Conservation (phyloP, 2,329 filamentous ascomycete species). For the Pseudonectria buxi region DNA sequence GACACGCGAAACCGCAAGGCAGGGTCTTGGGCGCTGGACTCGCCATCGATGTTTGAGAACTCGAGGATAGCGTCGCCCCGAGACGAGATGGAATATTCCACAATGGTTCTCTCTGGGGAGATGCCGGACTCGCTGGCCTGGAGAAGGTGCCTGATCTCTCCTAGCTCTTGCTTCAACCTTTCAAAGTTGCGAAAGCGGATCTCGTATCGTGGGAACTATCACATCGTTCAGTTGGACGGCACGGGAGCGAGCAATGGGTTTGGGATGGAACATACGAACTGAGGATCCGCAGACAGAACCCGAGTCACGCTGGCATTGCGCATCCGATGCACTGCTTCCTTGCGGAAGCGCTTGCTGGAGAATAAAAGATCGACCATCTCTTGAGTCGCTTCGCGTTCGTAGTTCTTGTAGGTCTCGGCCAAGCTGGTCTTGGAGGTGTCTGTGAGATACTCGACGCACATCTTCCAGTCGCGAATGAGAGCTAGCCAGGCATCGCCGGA, state of each 20-base stretch:
- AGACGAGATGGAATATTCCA: slow-evolving; percentile 37
- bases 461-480: slow-evolving; percentile 39
- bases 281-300: slow-evolving; percentile 36
- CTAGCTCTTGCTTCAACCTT: slow-evolving; percentile 35
- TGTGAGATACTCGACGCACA: slow-evolving; percentile 34
- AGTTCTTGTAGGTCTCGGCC: slow-evolving; percentile 37
- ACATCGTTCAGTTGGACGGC: too few species aligned
- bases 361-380: slow-evolving; percentile 39
- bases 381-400: slow-evolving; percentile 37
- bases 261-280: slow-evolving; percentile 28
- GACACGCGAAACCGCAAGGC: slow-evolving; percentile 45
- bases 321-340: slow-evolving; percentile 38
- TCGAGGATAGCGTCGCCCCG: slow-evolving; percentile 46
- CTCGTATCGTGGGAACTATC: slow-evolving; percentile 37
- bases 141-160: slow-evolving; percentile 33
- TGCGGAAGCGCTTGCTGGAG: slow-evolving; percentile 34
- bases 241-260: background rate
- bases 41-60: slow-evolving; percentile 37
- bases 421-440: slow-evolving; percentile 36
- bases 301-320: slow-evolving; percentile 37
- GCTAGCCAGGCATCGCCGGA: slow-evolving; percentile 29
- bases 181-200: slow-evolving; percentile 43
- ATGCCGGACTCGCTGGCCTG: slow-evolving; percentile 35
- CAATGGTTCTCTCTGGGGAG: slow-evolving; percentile 30
- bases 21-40: slow-evolving; percentile 27